A percentile compares a stretch with the other conserved stretches of the same genome.
Conservation (phyloP, 495 filamentous ascomycete species). For the Penicillium fimorum region DNA sequence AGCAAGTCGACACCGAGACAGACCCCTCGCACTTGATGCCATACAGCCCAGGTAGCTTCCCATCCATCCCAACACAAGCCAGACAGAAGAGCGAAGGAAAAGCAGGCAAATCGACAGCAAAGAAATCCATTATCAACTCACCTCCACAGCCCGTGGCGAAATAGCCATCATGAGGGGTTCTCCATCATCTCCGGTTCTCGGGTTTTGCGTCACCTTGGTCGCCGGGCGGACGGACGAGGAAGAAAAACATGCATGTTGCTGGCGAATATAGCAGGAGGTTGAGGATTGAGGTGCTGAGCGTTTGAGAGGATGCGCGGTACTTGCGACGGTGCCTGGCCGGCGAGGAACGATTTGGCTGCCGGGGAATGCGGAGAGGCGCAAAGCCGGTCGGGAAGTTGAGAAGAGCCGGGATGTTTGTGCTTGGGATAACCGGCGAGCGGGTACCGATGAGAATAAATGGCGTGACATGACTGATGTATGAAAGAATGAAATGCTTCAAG, state of each 20-base stretch:
- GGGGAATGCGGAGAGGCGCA: constrained; percentile 40
- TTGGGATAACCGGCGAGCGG: constrained; percentile 26
- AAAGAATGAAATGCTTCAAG: not conserved
- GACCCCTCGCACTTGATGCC: not conserved
- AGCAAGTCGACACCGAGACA: not conserved
- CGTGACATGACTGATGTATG: constrained; percentile 29
- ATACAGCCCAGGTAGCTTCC: constrained; percentile 7
- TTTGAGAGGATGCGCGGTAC: constrained; percentile 4
- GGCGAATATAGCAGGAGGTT: constrained; percentile 5
- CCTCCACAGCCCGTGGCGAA: constrained; percentile 75
- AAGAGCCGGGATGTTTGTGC: constrained; percentile 20
- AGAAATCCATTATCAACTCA: constrained; percentile 40
- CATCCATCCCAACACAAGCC: constrained; percentile 5
- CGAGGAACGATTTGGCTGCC: constrained; percentile 20
- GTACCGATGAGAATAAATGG: constrained; percentile 24
- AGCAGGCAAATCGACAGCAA: not conserved
- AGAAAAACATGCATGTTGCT: constrained; percentile 31
- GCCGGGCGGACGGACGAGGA: constrained; percentile 31
- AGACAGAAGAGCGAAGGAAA: constrained; percentile 2
- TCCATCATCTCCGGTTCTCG: constrained; percentile 61
- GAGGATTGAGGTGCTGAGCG: not conserved
- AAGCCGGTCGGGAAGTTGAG: constrained; percentile 29
- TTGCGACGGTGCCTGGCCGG: constrained; percentile 13
- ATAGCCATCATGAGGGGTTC: constrained; percentile 77
- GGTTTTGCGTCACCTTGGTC: constrained; percentile 38